These are phyloP conservation scores for Ottelia alismoides DNA, from an alignment of 106 monocot genomes.

Conservation along the genomic window DNA sequence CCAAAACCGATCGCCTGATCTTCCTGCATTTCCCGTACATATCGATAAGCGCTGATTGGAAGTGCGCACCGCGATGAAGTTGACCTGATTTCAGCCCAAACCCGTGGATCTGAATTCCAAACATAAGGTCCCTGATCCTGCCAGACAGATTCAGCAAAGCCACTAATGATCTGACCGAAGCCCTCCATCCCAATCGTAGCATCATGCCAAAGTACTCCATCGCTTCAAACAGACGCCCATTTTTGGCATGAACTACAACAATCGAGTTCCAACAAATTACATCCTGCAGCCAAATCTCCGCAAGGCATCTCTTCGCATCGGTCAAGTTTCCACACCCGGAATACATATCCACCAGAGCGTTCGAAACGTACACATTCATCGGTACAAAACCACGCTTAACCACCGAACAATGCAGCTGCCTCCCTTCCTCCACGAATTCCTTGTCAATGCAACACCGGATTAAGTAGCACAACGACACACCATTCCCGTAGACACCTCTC, in stretches of 20 bases:
- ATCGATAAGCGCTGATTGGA: constrained; percentile 21
- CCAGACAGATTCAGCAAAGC: constrained; percentile 10
- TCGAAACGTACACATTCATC: constrained; percentile 11
- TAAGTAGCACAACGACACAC: constrained; percentile 17
- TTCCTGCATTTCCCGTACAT: constrained; percentile 16
- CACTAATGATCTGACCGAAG: constrained; percentile 15
- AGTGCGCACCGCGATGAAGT: constrained; percentile 1
- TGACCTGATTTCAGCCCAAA: constrained; percentile 7
- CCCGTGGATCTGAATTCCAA: constrained; percentile 13
- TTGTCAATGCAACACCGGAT: constrained; percentile 8
- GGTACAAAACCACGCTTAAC: constrained; percentile 14
- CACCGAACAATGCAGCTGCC: constrained; percentile 20
- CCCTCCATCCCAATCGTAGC: constrained; percentile 12
- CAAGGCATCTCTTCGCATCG: constrained; percentile 4
- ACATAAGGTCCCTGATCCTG: not conserved
- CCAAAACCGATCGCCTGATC: not conserved
- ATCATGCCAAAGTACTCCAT: constrained; percentile 8
- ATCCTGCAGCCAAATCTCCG: constrained; percentile 4
- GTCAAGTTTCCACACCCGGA: constrained; percentile 1
- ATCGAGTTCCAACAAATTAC: constrained; percentile 38
- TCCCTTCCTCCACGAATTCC: constrained; percentile 13
- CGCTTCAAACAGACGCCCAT: constrained; percentile 11
- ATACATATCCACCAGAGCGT: constrained; percentile 31
- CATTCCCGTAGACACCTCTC: constrained; percentile 1
- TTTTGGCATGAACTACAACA: constrained; percentile 3